Evolutionary conservation across 768 basidiomycete species (phyloP), one percentile per base, ranked within the genome.

Genomic region (Sarcodon aspratus): DNA sequence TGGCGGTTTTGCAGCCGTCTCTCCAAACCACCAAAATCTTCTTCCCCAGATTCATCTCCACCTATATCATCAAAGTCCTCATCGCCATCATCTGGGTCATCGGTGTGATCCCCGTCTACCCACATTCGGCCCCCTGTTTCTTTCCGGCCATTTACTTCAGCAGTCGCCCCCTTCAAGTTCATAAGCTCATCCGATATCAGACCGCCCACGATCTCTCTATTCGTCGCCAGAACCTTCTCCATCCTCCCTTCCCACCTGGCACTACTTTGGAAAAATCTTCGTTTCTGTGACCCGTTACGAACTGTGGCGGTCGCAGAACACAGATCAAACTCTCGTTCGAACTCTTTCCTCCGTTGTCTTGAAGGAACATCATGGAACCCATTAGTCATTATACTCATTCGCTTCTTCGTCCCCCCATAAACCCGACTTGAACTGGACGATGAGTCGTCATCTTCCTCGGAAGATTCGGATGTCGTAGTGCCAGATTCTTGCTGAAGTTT

Each of bases 371-470:
- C 76, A 49, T 74, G 67, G 52, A 75, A 79, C 48, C 76, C 71
- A 50, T 76, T 77, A 13, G 80, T 82, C 45, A 82, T 47, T 44
- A 85, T 69, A 54, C 81, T 85, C 80, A 87, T 85, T 48, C 79
- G 75, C 53, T 76, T 77, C 55, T 70, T 71, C 33, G 56, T 58
- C 59, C 13, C 61, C 58, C 17, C 55, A 48, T 4, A 50, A 57
- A 31, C 49, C 52, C 44, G 49, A 47, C 12, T 17, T 42, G 7
- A 15, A 13, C 17, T 17, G 17, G 40, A 42, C 36, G 36, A 54
- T 52, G 55, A 56, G 51, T 55, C 44, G 13, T 59, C 62, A 11
- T 50, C 36, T 34, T 63, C 63, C 50, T 60, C 62, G 3, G 63
- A 59, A 27, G 61, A 60, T 9, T 63, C 58, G 9, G 62, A 58